A percentile compares a stretch with the other conserved stretches of the same genome.
Conservation (phyloP, 345 rosid species). For the Nephelium lappaceum region DNA sequence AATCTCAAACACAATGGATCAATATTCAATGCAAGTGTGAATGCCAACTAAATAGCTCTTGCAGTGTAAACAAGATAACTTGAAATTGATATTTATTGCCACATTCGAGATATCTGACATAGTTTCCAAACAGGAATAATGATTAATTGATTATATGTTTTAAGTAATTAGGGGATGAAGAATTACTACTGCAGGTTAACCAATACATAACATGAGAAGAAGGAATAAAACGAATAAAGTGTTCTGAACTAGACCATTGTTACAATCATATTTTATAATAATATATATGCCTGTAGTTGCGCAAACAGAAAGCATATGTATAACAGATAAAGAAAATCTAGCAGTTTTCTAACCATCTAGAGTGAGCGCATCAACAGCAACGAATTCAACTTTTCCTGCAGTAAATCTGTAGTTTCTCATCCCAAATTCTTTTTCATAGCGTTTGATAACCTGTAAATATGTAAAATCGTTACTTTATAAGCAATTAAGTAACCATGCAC, state of each 20-base stretch:
- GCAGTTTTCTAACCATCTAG: conserved; percentile 61
- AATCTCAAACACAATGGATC: not conserved
- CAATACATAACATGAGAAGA: conserved; percentile 1
- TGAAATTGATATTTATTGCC: not conserved
- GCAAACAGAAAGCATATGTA: not conserved
- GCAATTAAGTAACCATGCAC: not conserved
- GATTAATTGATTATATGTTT: not conserved
- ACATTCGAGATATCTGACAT: not conserved
- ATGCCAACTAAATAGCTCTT: not conserved
- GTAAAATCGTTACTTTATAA: conserved; percentile 16
- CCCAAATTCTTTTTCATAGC: conserved; percentile 69
- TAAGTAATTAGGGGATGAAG: not conserved
- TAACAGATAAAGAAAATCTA: conserved; percentile 8
- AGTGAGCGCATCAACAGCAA: conserved; percentile 81
- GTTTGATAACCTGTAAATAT: conserved; percentile 52
- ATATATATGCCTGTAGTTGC: not conserved
- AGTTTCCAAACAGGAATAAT: not conserved
- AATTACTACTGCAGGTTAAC: not conserved
- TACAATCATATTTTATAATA: not conserved
- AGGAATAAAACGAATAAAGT: not conserved
- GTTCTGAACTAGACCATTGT: not conserved
- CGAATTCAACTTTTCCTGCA: conserved; percentile 69
- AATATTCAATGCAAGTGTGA: not conserved
- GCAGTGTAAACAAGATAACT: not conserved
- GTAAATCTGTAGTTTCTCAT: conserved; percentile 60